Evolutionary conservation across 1,284 basidiomycete species (phyloP).

Genomic region (Vanrija sp.): DNA sequence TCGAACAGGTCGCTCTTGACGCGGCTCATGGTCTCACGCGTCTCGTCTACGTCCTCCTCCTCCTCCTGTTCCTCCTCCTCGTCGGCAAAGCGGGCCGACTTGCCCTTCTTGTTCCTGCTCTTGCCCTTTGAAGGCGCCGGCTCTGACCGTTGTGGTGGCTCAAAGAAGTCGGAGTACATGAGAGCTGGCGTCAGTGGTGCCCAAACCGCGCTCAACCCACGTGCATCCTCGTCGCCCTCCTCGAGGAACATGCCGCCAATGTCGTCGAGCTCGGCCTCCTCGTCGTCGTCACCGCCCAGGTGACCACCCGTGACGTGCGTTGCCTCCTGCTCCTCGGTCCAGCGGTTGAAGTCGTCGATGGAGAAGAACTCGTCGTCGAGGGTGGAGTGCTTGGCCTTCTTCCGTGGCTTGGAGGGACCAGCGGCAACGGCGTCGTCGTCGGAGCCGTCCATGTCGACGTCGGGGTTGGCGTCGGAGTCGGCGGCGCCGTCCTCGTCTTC

Average conservation of each 20-base stretch:
- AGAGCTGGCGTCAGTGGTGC: slow-evolving; percentile 33
- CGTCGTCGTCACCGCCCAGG: slow-evolving; percentile 53
- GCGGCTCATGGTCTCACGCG: slow-evolving; percentile 49
- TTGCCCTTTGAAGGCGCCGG: slow-evolving; percentile 16
- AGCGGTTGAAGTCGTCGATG: slow-evolving; percentile 80
- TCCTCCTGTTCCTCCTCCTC: slow-evolving; percentile 30
- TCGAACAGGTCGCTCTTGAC: slow-evolving; percentile 56
- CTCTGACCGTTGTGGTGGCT: slow-evolving; percentile 45
- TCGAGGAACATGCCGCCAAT: slow-evolving; percentile 38
- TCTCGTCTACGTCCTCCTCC: slow-evolving; percentile 30
- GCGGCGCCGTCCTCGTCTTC: slow-evolving; percentile 29
- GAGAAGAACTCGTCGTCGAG: slow-evolving; percentile 95
- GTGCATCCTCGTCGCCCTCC: slow-evolving; percentile 46
- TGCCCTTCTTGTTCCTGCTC: slow-evolving; percentile 46
- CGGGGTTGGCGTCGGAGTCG: slow-evolving; percentile 23
- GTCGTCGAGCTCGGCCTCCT: slow-evolving; percentile 55
- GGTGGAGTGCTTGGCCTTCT: slow-evolving; percentile 53
- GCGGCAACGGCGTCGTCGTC: slow-evolving; percentile 21
- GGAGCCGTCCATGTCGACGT: slow-evolving; percentile 22
- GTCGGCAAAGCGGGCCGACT: slow-evolving; percentile 23
- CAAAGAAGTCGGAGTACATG: slow-evolving; percentile 60
- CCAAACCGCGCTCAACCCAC: slow-evolving; percentile 22
- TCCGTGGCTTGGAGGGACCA: slow-evolving; percentile 37
- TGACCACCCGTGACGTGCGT: slow-evolving; percentile 60
- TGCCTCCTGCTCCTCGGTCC: slow-evolving; percentile 76